Evolutionary conservation across 2,329 filamentous ascomycete species (phyloP).

Genomic region (Trichoderma guizhouense): DNA sequence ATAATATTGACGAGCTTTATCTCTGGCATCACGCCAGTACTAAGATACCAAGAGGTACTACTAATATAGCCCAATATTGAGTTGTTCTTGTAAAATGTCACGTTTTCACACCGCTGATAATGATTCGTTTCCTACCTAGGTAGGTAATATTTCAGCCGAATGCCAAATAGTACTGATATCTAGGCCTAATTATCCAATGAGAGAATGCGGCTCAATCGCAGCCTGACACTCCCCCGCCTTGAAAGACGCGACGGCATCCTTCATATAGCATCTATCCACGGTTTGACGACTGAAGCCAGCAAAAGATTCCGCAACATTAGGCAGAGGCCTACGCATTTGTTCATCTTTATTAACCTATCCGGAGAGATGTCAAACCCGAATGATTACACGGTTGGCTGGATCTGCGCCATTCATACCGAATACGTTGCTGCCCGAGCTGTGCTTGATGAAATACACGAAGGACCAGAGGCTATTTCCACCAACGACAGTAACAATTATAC

Average conservation of each 20-base stretch:
- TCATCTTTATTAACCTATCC: not conserved
- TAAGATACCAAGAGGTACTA: too few relatives aligned
- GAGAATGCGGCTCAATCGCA: not conserved
- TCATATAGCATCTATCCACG: not conserved
- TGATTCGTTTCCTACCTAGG: not conserved
- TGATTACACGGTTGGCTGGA: not conserved
- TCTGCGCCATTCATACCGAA: not conserved
- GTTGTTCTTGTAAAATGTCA: too few relatives aligned
- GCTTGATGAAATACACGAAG: not conserved
- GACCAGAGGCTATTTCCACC: not conserved
- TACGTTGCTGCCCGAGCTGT: not conserved
- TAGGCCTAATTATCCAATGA: not conserved
- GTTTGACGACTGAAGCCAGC: not conserved
- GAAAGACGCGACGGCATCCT: not conserved
- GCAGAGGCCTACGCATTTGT: rapidly evolving
- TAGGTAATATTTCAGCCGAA: not conserved
- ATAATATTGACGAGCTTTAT: too few relatives aligned
- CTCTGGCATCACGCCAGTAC: too few relatives aligned
- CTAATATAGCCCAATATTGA: too few relatives aligned
- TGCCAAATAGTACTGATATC: not conserved
- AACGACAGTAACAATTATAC: not conserved
- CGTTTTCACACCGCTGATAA: too few relatives aligned
- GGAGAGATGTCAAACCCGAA: not conserved
- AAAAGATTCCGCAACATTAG: not conserved
- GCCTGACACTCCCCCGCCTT: not conserved